A percentile compares a stretch with the other conserved stretches of the same genome.
Conservation (phyloP, 805 yeast species). For the Sungouiella blattae region DNA sequence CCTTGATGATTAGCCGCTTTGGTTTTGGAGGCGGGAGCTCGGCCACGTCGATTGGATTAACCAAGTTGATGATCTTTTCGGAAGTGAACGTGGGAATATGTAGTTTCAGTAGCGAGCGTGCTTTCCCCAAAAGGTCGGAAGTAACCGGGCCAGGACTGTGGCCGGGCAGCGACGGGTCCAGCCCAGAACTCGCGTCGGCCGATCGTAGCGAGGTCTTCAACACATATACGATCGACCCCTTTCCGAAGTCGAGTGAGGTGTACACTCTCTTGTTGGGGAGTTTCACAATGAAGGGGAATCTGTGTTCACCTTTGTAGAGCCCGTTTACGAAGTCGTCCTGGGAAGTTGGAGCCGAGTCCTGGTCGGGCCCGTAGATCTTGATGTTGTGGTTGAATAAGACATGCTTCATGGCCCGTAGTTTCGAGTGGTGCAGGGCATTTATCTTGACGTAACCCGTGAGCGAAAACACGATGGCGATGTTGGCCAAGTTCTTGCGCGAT, state of each 20-base stretch:
- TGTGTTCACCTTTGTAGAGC: conserved; percentile 77
- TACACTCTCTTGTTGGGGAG: conserved; percentile 71
- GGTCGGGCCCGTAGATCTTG: conserved; percentile 48
- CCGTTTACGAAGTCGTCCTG: conserved; percentile 38
- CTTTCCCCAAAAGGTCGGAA: conserved; percentile 11
- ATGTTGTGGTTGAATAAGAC: conserved; percentile 57
- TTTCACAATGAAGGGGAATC: conserved; percentile 80
- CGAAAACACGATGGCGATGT: conserved; percentile 51
- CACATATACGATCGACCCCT: conserved; percentile 72
- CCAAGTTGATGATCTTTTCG: conserved; percentile 55
- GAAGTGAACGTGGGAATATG: conserved; percentile 38
- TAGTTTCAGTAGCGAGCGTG: conserved; percentile 24
- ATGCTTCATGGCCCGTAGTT: conserved; percentile 50
- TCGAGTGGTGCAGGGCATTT: conserved; percentile 49
- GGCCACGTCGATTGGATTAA: conserved; percentile 74
- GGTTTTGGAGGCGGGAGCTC: conserved; percentile 63
- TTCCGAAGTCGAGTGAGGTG: conserved; percentile 77
- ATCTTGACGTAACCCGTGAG: conserved; percentile 57
- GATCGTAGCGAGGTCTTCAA: conserved; percentile 47
- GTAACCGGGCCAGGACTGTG: neutral
- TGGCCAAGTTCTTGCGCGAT: conserved; percentile 52
- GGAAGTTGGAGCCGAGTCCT: conserved; percentile 1
- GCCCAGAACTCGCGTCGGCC: conserved; percentile 8
- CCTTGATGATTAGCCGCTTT: conserved; percentile 59
- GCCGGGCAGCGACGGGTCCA: conserved; percentile 8